phyloP scores from a whole-genome alignment of 352 stramenopile genomes.

The Thalassiosira mediterranea region DNA sequence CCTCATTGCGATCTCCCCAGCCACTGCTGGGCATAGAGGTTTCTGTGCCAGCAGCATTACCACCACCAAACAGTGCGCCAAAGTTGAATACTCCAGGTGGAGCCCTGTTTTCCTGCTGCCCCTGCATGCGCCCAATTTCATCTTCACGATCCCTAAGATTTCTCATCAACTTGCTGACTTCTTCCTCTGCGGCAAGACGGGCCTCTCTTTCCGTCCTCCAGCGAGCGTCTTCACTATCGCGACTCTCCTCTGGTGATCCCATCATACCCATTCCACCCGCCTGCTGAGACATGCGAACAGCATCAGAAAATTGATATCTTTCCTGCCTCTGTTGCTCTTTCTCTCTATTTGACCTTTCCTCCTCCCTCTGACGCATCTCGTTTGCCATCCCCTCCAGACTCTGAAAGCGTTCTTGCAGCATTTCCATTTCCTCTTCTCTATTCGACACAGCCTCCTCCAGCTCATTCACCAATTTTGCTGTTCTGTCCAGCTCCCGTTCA shows the following conservation, averaged over 20 bases:
- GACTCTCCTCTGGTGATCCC: conserved; percentile 3
- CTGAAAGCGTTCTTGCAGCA: conserved; percentile 36
- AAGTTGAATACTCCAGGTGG: conserved; percentile 4
- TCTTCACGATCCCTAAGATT: conserved; percentile 34
- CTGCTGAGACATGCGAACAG: conserved; percentile 22
- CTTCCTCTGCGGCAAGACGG: conserved; percentile 20
- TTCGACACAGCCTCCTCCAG: conserved; percentile 41
- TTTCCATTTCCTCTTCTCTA: conserved; percentile 42
- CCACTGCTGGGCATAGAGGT: conserved; percentile 1
- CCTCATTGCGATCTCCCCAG: conserved; percentile 13
- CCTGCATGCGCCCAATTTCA: conserved; percentile 23
- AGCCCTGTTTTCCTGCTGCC: conserved; percentile 3
- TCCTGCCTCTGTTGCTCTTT: too few relatives aligned
- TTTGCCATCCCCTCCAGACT: conserved; percentile 35
- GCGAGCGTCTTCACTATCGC: background rate
- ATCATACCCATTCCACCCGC: conserved; percentile 10
- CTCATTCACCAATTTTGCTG: conserved; percentile 38
- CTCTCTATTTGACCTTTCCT: too few relatives aligned
- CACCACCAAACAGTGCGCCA: conserved; percentile 25
- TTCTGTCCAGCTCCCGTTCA: conserved; percentile 44
- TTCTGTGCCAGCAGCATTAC: background rate
- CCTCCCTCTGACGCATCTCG: conserved; percentile 30
- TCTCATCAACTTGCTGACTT: conserved; percentile 31
- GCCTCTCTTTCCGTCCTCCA: conserved; percentile 14
- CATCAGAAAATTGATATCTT: conserved; percentile 22